Evolutionary conservation across 176 grass and related monocot species (phyloP).

Genomic region (Elymus sibiricus): DNA sequence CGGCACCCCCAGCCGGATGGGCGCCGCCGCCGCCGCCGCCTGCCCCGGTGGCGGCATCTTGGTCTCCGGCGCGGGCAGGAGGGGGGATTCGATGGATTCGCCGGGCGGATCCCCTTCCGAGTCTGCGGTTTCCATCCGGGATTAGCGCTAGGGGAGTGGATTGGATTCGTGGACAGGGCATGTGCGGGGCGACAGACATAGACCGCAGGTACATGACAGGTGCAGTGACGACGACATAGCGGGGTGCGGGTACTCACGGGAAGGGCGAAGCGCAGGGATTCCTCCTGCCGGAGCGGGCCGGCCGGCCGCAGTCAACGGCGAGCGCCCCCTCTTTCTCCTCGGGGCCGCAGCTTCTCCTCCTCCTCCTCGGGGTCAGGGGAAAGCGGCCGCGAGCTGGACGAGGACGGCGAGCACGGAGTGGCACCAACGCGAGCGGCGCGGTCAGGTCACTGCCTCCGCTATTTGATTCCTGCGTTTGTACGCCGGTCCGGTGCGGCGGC

Average conservation of each 20-base stretch:
- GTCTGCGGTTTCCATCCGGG: background rate
- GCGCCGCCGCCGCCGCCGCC: background rate
- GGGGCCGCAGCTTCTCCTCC: background rate
- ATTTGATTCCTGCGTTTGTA: background rate
- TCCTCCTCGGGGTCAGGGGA: too few species aligned
- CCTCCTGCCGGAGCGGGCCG: background rate
- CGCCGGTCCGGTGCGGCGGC: too few species aligned
- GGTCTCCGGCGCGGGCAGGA: background rate
- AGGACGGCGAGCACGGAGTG: too few species aligned
- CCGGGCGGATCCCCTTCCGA: background rate
- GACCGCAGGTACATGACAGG: background rate
- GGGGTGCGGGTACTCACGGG: constrained; percentile 1
- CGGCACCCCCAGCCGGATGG: background rate
- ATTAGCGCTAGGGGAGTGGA: background rate
- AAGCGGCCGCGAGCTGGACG: background rate
- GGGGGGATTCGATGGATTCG: background rate
- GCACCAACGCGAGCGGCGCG: too few species aligned
- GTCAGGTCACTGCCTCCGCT: background rate
- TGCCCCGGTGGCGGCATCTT: constrained; percentile 12
- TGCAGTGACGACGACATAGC: background rate
- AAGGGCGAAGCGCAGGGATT: background rate
- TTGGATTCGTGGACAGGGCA: background rate
- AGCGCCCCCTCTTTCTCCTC: background rate
- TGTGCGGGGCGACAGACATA: background rate
- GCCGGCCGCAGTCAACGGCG: background rate